Conservation (phyloP, 495 filamentous ascomycete genomes). For the Zalerion maritima region DNA sequence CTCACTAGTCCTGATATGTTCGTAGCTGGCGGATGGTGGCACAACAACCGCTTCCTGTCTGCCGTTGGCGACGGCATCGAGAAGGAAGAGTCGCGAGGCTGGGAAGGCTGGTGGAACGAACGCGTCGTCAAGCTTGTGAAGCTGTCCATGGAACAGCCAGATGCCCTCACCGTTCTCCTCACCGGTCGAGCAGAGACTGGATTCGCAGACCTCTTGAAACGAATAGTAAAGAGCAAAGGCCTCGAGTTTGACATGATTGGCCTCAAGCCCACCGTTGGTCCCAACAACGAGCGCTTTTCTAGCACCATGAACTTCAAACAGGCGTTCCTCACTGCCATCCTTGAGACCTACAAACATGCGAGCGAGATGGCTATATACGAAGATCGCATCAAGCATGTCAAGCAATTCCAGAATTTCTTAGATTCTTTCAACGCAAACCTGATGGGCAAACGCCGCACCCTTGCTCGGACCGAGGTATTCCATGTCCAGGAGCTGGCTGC, state of each 20-base stretch:
- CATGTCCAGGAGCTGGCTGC: slow-evolving; percentile 66
- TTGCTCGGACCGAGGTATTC: slow-evolving; percentile 59
- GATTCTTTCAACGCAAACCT: slow-evolving; percentile 48
- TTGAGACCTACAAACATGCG: slow-evolving; percentile 71
- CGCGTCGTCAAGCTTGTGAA: slow-evolving; percentile 69
- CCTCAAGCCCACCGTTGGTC: slow-evolving; percentile 74
- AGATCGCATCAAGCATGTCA: slow-evolving; percentile 47
- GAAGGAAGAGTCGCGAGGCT: slow-evolving; percentile 66
- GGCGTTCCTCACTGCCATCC: slow-evolving; percentile 56
- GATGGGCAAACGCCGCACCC: slow-evolving; percentile 16
- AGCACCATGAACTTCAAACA: slow-evolving; percentile 85
- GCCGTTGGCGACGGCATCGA: slow-evolving; percentile 76
- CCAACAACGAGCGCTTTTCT: slow-evolving; percentile 55
- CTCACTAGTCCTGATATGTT: slow-evolving; percentile 64
- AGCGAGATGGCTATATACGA: slow-evolving; percentile 65
- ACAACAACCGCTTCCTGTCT: slow-evolving; percentile 71
- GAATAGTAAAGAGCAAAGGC: slow-evolving; percentile 62
- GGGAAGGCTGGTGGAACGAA: slow-evolving; percentile 98
- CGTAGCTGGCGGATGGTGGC: slow-evolving; percentile 91
- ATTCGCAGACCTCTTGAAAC: slow-evolving; percentile 68
- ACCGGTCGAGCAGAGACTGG: slow-evolving; percentile 71
- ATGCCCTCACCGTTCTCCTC: slow-evolving; percentile 72
- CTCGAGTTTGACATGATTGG: slow-evolving; percentile 82
- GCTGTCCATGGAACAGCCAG: slow-evolving; percentile 74
- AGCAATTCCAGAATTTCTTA: slow-evolving; percentile 71